Base-by-base conservation (phyloP, 1,139 yeast species). In the Geotrichum bryndzae region DNA sequence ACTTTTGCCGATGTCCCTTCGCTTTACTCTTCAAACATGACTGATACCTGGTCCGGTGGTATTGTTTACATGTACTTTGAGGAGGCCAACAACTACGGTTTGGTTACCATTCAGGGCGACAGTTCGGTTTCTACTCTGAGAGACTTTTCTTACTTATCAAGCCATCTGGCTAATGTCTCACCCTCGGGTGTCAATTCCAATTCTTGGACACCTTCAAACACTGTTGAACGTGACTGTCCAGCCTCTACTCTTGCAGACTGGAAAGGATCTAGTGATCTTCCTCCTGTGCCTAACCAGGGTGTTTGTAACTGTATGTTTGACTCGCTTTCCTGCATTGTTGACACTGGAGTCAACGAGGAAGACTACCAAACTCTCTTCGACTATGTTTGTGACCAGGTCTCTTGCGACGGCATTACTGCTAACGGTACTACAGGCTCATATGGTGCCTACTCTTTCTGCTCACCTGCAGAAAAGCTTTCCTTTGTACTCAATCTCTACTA, bases 1-100 rank as follows among this genome's bases (percentile, higher is more conserved):
- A 78, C 80, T 59, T 89, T 89, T 81, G 88, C 86, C 50, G 99
- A 94, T 73, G 84, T 92, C 48, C 79, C 77, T 22, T 66, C 79
- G 50, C 68, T 78, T 61, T 79, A 75, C 72, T 69, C 76, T 29
- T 63, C 68, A 56, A 84, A 87, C 65, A 90, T 94, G 97, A 78
- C 86, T 48, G 80, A 82, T 46, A 91, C 88, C 2, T 92, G 91
- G 74, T 85, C 94, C 64, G 99, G 99, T 11, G 99, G 99, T 0
- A 79, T 94, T 63, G 96, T 90, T 3, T 95, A 95, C 74, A 98
- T 94, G 75, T 95, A 82, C 76, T 83, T 94, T 11, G 90, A 91
- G 73, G 98, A 90, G 71, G 83, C 86, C 29, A 90, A 90, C 74
- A 85, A 88, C 71, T 94, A 94, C 76, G 99, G 99, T 0, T 78